Percentiles rank a stretch among this genome's conserved stretches.
phyloP scores from a whole-genome alignment of 768 basidiomycete species.

The Pleurotus tuber-regium region DNA sequence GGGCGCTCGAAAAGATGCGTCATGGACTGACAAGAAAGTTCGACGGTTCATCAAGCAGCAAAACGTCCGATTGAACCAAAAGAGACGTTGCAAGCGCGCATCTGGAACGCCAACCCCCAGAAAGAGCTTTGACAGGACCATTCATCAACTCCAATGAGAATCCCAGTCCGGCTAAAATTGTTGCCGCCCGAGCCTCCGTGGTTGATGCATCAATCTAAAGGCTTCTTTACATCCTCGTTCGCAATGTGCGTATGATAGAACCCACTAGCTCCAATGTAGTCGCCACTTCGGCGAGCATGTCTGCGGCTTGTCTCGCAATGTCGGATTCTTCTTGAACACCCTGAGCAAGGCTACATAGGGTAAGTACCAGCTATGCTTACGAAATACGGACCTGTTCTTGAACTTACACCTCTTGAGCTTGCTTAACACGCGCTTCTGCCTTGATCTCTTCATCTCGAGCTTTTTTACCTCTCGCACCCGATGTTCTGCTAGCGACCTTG shows the following conservation, averaged over 20 bases:
- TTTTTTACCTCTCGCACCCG: constrained; percentile 55
- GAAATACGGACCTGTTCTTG: constrained; percentile 18
- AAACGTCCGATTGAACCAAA: constrained; percentile 52
- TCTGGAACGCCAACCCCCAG: constrained; percentile 66
- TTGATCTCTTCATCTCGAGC: constrained; percentile 51
- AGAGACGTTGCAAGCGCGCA: constrained; percentile 58
- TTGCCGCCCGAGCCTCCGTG: constrained; percentile 46
- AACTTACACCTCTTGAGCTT: constrained; percentile 28
- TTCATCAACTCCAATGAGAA: constrained; percentile 41
- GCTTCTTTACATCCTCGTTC: constrained; percentile 16
- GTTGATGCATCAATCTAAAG: constrained; percentile 33
- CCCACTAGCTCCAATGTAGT: constrained; percentile 22
- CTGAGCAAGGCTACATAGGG: constrained; percentile 19
- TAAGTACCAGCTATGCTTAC: background rate
- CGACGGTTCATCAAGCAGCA: constrained; percentile 59
- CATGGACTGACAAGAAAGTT: constrained; percentile 37
- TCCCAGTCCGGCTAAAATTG: constrained; percentile 57
- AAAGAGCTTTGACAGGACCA: constrained; percentile 44
- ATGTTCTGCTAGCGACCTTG: constrained; percentile 49
- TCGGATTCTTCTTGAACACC: constrained; percentile 21
- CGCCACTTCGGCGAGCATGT: constrained; percentile 25
- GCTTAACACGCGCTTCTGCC: constrained; percentile 39
- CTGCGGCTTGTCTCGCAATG: constrained; percentile 19
- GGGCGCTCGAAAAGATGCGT: background rate
- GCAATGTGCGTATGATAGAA: too few relatives aligned